Evolutionary conservation across 2,329 filamentous ascomycete genomes (phyloP).

Genomic region (Cladosporium austrohemisphaericum): DNA sequence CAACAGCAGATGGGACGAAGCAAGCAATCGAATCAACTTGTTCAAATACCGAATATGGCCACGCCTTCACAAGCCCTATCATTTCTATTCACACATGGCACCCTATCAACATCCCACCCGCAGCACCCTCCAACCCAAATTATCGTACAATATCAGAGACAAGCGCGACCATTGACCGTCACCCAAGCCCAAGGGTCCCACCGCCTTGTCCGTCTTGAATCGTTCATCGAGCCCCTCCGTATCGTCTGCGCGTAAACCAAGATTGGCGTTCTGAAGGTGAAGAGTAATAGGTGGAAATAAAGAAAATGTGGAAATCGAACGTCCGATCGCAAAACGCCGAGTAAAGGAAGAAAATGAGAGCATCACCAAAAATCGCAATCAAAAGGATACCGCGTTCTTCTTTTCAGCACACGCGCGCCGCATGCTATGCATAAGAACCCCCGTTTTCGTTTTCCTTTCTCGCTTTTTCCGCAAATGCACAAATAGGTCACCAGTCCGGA

Average conservation of each 20-base stretch:
- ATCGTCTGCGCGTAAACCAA: too few relatives aligned
- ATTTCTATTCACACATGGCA: too few relatives aligned
- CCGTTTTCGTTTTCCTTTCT: neutral
- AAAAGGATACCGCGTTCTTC: neutral
- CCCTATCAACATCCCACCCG: neutral
- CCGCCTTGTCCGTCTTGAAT: too few relatives aligned
- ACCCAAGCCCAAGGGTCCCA: too few relatives aligned
- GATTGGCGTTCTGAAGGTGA: too few relatives aligned
- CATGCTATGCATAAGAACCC: neutral
- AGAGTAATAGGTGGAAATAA: too few relatives aligned
- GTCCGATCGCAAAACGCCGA: neutral
- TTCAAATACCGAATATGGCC: too few relatives aligned
- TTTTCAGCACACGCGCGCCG: neutral
- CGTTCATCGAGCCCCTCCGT: too few relatives aligned
- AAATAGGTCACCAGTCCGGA: neutral
- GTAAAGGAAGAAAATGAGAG: neutral
- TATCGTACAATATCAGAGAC: neutral
- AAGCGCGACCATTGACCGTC: too few relatives aligned
- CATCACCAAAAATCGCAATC: neutral
- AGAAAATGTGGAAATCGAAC: neutral
- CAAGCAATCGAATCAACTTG: too few relatives aligned
- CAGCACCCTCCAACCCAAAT: neutral
- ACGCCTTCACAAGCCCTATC: too few relatives aligned
- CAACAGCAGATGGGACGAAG: neutral
- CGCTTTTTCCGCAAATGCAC: neutral